Evolutionary conservation across 2,329 filamentous ascomycete genomes (phyloP), one percentile per base, ranked within the genome.

Genomic region (Truncatella angustata): DNA sequence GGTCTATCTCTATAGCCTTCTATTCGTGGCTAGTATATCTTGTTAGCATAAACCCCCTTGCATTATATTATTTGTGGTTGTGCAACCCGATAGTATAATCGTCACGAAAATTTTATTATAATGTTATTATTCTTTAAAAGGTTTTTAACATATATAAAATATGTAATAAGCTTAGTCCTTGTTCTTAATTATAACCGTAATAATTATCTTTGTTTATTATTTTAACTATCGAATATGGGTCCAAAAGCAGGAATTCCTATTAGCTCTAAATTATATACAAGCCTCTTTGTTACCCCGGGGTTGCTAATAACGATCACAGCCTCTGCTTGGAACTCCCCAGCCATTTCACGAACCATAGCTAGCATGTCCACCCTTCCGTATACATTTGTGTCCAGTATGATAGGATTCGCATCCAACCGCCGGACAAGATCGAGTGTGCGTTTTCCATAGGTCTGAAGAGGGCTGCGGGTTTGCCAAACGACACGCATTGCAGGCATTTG

Each of bases 251-350:
- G 77, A 9, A 90, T 69, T 0, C 86, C 86, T 49, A 84, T 76
- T 23, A 74, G 76, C 67, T 90, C 86, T 54, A 92, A 71, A 6
- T 80, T 85, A 63, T 85, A 87, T 0, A 91, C 86, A 2, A 91
- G 78, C 70, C 82, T 82, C 63, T 78, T 78, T n/a, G 87, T 91
- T 36, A 90, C 77, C 52, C 70, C 77, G 50, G 85, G 82, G 66
- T 91, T 91, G 52, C 84, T 85, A 62, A 92, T 86, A 55, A 91
- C 79, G 64, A 90, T 85, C 30, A 90, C 86, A 1, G 87, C 88
- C 73, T 91, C 87, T 3, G 86, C 71, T 11, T 74, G 67, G 56
- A 79, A 83, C 32, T 79, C 76, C 46, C 84, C 71, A 4, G 74
- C 76, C 18, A 86, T 63, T 64, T 88, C 78, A 63, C 70, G 77